Percentiles rank a stretch among this genome's conserved stretches.
phyloP scores from a whole-genome alignment of 352 stramenopile species.

The Phytophthora boehmeriae region DNA sequence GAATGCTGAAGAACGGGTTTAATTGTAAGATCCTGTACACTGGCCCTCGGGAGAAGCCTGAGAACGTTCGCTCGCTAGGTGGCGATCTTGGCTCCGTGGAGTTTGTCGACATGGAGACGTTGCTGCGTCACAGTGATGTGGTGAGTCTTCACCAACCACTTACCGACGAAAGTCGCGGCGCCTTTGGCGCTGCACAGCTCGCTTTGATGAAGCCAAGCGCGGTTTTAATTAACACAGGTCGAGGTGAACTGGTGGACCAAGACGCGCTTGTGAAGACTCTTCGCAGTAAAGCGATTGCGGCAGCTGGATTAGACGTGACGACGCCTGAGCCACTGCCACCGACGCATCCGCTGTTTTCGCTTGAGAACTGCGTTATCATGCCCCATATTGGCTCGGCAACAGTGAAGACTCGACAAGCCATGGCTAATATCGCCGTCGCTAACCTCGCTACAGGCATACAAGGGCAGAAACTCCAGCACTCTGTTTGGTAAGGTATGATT shows the following conservation, averaged over 20 bases:
- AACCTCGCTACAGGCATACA: slow-evolving; percentile 66
- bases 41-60: slow-evolving; percentile 66
- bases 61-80: slow-evolving; percentile 39
- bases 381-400: slow-evolving; percentile 57
- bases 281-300: slow-evolving; percentile 46
- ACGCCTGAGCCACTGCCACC: slow-evolving; percentile 89
- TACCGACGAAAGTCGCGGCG: slow-evolving; percentile 63
- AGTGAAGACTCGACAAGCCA: slow-evolving; percentile 72
- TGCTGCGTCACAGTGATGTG: slow-evolving; percentile 85
- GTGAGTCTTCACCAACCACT: slow-evolving; percentile 89
- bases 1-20: slow-evolving; percentile 83
- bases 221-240: slow-evolving; percentile 92
- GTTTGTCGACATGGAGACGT: slow-evolving; percentile 77
- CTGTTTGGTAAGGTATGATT: slow-evolving; percentile 33
- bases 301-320: slow-evolving; percentile 88
- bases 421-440: slow-evolving; percentile 73
- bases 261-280: slow-evolving; percentile 66
- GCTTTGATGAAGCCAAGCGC: slow-evolving; percentile 79
- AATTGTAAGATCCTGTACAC: slow-evolving; percentile 86
- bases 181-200: slow-evolving; percentile 80
- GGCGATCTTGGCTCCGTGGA: slow-evolving; percentile 46
- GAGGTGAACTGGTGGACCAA: slow-evolving; percentile 92
- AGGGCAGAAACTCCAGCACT: slow-evolving; percentile 46
- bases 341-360: slow-evolving; percentile 73
- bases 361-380: slow-evolving; percentile 70